A percentile compares a stretch with the other conserved stretches of the same genome.
Conservation (phyloP, 2,329 filamentous ascomycete genomes). For the Fusarium verticillioides region DNA sequence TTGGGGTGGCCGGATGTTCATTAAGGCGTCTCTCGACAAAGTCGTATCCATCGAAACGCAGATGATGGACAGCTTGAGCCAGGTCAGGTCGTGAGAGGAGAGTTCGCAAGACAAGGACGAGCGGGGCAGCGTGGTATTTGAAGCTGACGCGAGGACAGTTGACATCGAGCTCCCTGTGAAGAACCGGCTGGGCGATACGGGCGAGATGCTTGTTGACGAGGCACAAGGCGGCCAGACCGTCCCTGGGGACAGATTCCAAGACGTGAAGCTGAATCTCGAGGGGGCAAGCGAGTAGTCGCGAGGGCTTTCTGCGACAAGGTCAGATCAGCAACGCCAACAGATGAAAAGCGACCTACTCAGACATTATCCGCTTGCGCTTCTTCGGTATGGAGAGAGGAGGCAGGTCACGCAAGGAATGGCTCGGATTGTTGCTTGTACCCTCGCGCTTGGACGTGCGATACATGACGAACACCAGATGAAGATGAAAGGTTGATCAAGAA, state of each 20-base stretch:
- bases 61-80: neutral
- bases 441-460: neutral
- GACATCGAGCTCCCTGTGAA: neutral
- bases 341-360: too few relatives aligned
- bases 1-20: neutral
- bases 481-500: neutral
- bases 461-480: neutral
- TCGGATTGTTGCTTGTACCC: neutral
- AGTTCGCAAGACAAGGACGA: neutral
- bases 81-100: neutral
- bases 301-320: too few relatives aligned
- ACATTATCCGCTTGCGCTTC: neutral
- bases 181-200: too few relatives aligned
- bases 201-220: too few relatives aligned
- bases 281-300: too few relatives aligned
- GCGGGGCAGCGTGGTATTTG: neutral
- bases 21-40: neutral
- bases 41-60: neutral
- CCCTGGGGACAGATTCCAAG: too few relatives aligned
- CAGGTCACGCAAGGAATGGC: rapidly evolving
- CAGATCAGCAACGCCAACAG: too few relatives aligned
- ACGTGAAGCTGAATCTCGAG: too few relatives aligned
- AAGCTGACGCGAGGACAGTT: neutral
- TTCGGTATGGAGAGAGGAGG: neutral
- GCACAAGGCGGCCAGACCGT: too few relatives aligned